Percentiles rank a stretch among this genome's conserved stretches.
Conservation (phyloP, 1,284 basidiomycete genomes). For the Apiotrichum akiyoshidainum region DNA sequence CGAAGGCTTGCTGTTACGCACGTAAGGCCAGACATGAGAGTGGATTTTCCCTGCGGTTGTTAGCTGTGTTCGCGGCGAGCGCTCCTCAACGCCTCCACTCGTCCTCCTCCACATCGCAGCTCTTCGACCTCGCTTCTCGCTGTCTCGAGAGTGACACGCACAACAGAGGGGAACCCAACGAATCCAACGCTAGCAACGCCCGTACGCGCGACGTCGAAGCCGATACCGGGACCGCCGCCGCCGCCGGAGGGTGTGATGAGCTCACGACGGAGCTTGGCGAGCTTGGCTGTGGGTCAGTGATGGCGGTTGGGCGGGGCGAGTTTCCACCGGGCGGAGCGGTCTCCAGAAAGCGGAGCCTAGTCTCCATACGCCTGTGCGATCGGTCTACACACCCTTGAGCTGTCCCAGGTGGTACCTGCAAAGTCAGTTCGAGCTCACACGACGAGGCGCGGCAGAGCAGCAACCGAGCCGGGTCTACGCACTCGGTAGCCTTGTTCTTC, state of each 20-base stretch:
- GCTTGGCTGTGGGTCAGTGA: constrained; percentile 64
- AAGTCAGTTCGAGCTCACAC: background rate
- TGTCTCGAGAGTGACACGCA: no score
- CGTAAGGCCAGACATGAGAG: constrained; percentile 95
- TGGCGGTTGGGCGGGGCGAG: background rate
- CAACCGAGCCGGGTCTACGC: constrained; percentile 13
- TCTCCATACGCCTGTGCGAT: background rate
- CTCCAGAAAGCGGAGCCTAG: background rate
- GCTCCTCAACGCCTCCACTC: no score
- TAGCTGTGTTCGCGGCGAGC: background rate
- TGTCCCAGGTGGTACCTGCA: constrained; percentile 85
- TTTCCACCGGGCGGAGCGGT: no score
- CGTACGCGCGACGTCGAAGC: constrained; percentile 96
- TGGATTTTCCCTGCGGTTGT: constrained; percentile 63
- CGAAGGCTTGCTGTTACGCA: constrained; percentile 17
- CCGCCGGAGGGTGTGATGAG: constrained; percentile 76
- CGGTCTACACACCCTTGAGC: constrained; percentile 61
- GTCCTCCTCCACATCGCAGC: no score
- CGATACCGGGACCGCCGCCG: constrained; percentile 78
- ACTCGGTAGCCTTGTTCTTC: constrained; percentile 80
- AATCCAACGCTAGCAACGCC: constrained; percentile 95
- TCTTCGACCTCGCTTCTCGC: no score
- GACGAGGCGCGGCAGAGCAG: background rate
- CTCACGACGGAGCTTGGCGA: constrained; percentile 93
- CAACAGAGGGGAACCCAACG: constrained; percentile 69